These are phyloP conservation scores for Sporopachydermia quercuum DNA, from an alignment of 805 yeast genomes.

Conservation along the genomic window DNA sequence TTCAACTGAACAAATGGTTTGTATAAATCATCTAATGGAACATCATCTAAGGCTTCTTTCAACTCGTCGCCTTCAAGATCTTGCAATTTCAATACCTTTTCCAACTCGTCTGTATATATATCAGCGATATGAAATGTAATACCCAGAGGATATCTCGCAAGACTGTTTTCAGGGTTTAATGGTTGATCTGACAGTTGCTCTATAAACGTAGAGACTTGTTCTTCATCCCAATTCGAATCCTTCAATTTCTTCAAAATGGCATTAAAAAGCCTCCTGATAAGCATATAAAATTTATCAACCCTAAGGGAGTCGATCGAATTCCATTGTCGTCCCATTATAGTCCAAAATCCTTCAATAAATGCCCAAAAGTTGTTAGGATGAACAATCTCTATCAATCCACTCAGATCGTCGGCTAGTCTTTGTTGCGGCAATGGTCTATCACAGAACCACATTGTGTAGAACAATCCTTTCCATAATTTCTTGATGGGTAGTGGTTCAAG, in stretches of 20 bases:
- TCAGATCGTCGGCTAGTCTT: constrained; percentile 59
- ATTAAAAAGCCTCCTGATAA: constrained; percentile 63
- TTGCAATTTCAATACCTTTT: constrained; percentile 39
- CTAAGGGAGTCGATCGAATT: constrained; percentile 66
- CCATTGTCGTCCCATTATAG: constrained; percentile 71
- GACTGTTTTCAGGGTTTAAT: constrained; percentile 36
- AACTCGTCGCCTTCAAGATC: constrained; percentile 13
- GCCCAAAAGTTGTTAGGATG: constrained; percentile 24
- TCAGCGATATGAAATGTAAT: constrained; percentile 78
- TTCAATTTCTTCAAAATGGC: constrained; percentile 46
- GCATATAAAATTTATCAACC: constrained; percentile 70
- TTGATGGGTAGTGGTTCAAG: constrained; percentile 41
- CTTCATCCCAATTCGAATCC: constrained; percentile 37
- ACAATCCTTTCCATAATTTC: constrained; percentile 93
- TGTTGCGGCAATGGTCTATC: constrained; percentile 92
- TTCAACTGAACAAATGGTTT: constrained; percentile 44
- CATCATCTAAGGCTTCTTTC: constrained; percentile 22
- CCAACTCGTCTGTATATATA: constrained; percentile 73
- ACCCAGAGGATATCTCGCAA: constrained; percentile 45
- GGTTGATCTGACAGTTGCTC: constrained; percentile 24
- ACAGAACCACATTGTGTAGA: constrained; percentile 91
- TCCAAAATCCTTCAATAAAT: constrained; percentile 72
- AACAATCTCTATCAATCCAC: constrained; percentile 28
- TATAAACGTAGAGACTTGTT: constrained; percentile 31
- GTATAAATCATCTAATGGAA: constrained; percentile 42